Evolutionary conservation across 306 rosid genomes (phyloP).

Genomic region (Vigna nakashimae): DNA sequence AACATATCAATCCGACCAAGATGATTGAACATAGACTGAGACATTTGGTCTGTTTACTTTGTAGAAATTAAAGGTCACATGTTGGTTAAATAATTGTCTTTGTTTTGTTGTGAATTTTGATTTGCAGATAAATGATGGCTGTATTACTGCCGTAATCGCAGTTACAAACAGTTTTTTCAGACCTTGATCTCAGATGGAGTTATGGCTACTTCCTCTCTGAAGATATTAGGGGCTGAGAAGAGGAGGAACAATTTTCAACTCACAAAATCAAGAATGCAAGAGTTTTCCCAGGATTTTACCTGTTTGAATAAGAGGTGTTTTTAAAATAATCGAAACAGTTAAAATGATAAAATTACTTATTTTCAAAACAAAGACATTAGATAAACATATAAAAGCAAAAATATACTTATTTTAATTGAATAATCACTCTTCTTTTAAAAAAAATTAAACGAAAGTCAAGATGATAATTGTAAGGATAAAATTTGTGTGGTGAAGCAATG

Average conservation of each 20-base stretch:
- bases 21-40: neutral
- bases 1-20: neutral
- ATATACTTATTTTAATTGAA: no score
- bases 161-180: neutral
- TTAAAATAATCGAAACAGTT: no score
- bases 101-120: neutral
- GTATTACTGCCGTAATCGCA: neutral
- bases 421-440: no score
- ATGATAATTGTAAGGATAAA: conserved; percentile 1
- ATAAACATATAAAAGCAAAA: no score
- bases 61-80: neutral
- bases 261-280: neutral
- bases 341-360: no score
- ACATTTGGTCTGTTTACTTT: neutral
- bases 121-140: neutral
- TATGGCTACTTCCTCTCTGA: neutral
- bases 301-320: neutral
- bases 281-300: neutral
- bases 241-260: neutral
- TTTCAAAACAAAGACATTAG: no score
- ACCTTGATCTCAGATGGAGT: neutral
- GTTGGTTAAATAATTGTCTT: neutral
- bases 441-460: no score
- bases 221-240: neutral
- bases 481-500: neutral